Evolutionary conservation across 2,329 filamentous ascomycete species (phyloP).

Genomic region (Escovopsis sp.): DNA sequence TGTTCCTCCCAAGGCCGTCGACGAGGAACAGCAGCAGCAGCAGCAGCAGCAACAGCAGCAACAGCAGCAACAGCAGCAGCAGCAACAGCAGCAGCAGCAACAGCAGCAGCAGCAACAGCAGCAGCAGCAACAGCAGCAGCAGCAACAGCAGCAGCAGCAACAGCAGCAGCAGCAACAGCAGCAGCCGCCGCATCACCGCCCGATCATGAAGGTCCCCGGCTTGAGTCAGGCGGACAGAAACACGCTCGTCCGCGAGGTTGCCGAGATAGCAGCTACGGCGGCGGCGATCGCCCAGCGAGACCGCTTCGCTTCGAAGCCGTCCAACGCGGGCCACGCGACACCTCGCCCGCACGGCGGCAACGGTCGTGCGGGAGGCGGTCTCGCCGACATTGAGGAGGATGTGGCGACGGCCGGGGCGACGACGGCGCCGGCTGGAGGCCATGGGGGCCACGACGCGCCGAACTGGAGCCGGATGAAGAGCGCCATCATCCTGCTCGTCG

Average conservation of each 20-base stretch:
- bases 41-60: too few relatives aligned
- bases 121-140: too few relatives aligned
- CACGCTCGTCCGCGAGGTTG: constrained; percentile 68
- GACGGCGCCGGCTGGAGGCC: constrained; percentile 20
- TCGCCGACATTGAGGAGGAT: constrained; percentile 31
- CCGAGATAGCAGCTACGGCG: constrained; percentile 85
- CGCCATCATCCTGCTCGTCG: constrained; percentile 71
- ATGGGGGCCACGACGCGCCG: constrained; percentile 86
- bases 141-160: too few relatives aligned
- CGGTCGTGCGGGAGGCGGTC: constrained; percentile 19
- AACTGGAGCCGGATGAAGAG: constrained; percentile 95
- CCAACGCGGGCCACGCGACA: constrained; percentile 16
- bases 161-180: too few relatives aligned
- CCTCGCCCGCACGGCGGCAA: constrained; percentile 16
- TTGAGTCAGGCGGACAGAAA: constrained; percentile 73
- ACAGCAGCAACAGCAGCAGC: too few relatives aligned
- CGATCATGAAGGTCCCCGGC: constrained; percentile 44
- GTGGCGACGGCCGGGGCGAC: constrained; percentile 16
- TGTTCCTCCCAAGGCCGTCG: constrained; percentile 54
- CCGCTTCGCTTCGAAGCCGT: constrained; percentile 22
- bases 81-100: too few relatives aligned
- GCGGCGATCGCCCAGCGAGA: constrained; percentile 77
- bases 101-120: too few relatives aligned
- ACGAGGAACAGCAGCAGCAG: too few relatives aligned
- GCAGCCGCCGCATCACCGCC: constrained; percentile 19